Evolutionary conservation across 345 rosid species (phyloP), one percentile per base, ranked within the genome.

Genomic region (Eutrema japonicum): DNA sequence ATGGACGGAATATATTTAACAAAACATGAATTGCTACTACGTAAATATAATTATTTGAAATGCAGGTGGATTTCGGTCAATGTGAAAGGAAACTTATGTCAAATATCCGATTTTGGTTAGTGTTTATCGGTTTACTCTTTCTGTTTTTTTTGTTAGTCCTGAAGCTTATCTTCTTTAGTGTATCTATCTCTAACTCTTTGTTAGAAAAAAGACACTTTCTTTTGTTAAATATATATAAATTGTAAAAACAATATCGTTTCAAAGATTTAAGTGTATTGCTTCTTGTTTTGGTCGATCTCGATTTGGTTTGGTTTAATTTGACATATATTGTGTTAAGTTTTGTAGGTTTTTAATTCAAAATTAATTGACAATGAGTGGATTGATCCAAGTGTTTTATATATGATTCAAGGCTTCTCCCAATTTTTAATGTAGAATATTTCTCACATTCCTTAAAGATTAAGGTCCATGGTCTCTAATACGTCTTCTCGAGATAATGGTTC

Each of bases 101-200:
- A 57, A 60, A 41, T 57, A 59, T 67, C 68, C 73, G 55, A 35
- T 67, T 66, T 32, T 67, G 47, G 55, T 58, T 41, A 69, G 72
- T 64, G 7, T 64, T 7, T 33, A 51, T 41, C n/a, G 52, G 60
- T 60, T 50, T 40, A 46, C 37, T 18, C 38, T 22, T 27, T 40
- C 10, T 4, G 3, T 3, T 2, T 41, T 22, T 10, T 37, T 14
- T 47, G 5, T 30, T 8, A 8, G 2, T 35, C 33, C 10, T 33
- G 40, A 10, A 60, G 13, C 9, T 37, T 22, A n/a, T 57, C 46
- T 37, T 58, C 46, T 58, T 9, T 35, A 32, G 4, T 63, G 1
- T 46, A 47, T 16, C n/a, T 16, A 33, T 48, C 5, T 14, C 43
- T 8, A 35, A 35, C 11, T 64, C 54, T 3, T 46, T 47, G 29